Evolutionary conservation across 371 early-diverging fungal genomes (phyloP).

Genomic region (Amoeboaphelidium occidentale): DNA sequence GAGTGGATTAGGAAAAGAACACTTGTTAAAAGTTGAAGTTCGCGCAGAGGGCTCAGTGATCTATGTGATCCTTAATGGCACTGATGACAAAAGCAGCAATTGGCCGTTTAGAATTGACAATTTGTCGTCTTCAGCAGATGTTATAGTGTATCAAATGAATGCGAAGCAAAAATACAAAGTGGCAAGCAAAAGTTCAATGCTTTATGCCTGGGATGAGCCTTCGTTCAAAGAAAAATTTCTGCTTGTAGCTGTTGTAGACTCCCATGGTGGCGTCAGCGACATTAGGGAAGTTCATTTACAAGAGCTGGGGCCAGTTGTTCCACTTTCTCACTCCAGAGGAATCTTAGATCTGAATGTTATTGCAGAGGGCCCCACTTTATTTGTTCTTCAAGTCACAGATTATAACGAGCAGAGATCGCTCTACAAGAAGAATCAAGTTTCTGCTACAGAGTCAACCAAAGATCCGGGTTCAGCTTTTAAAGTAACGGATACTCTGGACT

Average conservation of each 20-base stretch:
- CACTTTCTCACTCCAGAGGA: constrained; percentile 4
- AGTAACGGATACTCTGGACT: constrained; percentile 23
- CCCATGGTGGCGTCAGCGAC: constrained; percentile 1
- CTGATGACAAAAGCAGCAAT: constrained; percentile 31
- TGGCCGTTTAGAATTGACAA: constrained; percentile 89
- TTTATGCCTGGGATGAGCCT: constrained; percentile 90
- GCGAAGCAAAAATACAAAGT: constrained; percentile 24
- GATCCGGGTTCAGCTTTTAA: constrained; percentile 27
- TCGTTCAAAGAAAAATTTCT: constrained; percentile 43
- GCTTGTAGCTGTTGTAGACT: constrained; percentile 21
- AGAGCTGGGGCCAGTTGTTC: not conserved
- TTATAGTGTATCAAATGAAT: constrained; percentile 49
- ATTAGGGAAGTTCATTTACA: too few species aligned
- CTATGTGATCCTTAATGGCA: constrained; percentile 51
- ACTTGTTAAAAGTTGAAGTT: constrained; percentile 48
- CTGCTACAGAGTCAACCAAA: constrained; percentile 21
- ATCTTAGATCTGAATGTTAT: constrained; percentile 56
- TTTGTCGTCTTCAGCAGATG: constrained; percentile 42
- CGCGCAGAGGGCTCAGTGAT: constrained; percentile 64
- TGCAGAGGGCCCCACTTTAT: constrained; percentile 55
- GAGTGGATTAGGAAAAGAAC: constrained; percentile 14
- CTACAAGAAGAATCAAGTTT: constrained; percentile 7
- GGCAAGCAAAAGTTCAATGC: constrained; percentile 29
- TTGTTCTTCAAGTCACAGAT: constrained; percentile 42
- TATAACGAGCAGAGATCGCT: constrained; percentile 21